Conservation (phyloP, 164 flowering plant genomes). For the Cinnamomum micranthum region DNA sequence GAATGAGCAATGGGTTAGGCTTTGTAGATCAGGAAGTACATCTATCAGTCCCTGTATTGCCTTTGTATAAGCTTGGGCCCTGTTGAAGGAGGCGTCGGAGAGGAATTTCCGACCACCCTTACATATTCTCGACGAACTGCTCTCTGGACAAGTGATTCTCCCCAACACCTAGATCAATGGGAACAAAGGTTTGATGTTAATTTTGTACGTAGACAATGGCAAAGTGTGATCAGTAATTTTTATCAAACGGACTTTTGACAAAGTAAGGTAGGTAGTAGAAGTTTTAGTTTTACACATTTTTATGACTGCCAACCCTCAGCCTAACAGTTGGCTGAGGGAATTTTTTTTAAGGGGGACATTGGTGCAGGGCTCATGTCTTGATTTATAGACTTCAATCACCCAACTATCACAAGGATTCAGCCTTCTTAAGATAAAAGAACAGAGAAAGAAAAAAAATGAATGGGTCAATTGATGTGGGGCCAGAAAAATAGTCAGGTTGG, state of each 20-base stretch:
- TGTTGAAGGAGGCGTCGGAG: conserved; percentile 20
- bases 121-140: conserved; percentile 21
- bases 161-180: conserved; percentile 33
- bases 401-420: background rate
- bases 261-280: background rate
- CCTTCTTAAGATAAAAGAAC: too few species aligned
- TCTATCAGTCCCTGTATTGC: conserved; percentile 34
- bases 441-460: too few species aligned
- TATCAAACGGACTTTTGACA: background rate
- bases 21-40: conserved; percentile 40
- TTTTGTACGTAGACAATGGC: too few species aligned
- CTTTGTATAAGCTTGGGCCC: conserved; percentile 36
- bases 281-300: too few species aligned
- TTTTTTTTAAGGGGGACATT: background rate
- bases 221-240: background rate
- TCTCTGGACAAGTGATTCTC: conserved; percentile 35
- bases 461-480: too few species aligned
- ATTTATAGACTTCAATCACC: background rate
- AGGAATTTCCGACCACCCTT: conserved; percentile 27
- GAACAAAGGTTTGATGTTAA: background rate
- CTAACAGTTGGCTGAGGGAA: background rate
- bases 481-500: too few species aligned
- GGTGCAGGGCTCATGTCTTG: too few species aligned
- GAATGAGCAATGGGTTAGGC: conserved; percentile 34
- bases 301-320: background rate